These are phyloP conservation scores for Xylariaceae sp. DNA, from an alignment of 2,329 filamentous ascomycete species.

Conservation along the genomic window DNA sequence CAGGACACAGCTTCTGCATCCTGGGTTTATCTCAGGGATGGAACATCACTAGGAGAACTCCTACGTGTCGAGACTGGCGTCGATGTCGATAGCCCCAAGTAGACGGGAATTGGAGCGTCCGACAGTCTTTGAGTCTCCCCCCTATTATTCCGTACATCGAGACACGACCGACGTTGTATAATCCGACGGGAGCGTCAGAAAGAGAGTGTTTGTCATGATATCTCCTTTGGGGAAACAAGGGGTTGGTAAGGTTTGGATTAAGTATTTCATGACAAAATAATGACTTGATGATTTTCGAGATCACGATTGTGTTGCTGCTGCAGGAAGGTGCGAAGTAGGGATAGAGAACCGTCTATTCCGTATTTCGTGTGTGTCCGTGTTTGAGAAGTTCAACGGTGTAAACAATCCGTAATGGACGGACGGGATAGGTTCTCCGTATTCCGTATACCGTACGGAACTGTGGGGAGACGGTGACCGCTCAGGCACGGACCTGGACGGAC, in stretches of 20 bases:
- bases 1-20: constrained; percentile 67
- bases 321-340: not conserved
- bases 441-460: no score
- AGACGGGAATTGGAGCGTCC: no score
- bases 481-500: no score
- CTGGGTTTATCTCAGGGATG: constrained; percentile 87
- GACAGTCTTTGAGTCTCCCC: no score
- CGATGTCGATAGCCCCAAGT: constrained; percentile 31
- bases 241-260: not conserved
- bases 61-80: constrained; percentile 72
- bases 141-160: not conserved
- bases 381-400: no score
- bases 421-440: no score
- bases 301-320: not conserved
- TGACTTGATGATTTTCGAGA: not conserved
- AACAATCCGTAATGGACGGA: no score
- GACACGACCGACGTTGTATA: not conserved
- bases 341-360: not conserved
- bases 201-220: not conserved
- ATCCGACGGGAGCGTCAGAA: not conserved
- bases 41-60: constrained; percentile 66
- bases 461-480: no score
- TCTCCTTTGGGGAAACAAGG: not conserved
- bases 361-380: no score
- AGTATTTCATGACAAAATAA: not conserved